phyloP scores from a whole-genome alignment of 306 rosid species.

The Styphnolobium japonicum region DNA sequence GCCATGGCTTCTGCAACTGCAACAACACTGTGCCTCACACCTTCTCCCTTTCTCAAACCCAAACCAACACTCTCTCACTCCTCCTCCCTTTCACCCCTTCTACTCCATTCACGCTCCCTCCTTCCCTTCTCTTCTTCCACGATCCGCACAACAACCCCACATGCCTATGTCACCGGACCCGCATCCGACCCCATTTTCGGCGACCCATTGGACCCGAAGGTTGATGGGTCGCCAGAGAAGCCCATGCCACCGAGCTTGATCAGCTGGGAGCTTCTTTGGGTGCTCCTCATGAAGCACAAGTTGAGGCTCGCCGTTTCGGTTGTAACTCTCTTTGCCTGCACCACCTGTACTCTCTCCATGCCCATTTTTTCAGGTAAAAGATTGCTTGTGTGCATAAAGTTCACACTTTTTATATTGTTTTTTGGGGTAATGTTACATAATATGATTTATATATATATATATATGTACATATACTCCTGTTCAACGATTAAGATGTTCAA shows the following conservation, averaged over 20 bases:
- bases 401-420: not conserved
- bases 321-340: constrained; percentile 64
- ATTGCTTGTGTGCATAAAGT: too few species aligned
- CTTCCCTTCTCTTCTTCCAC: constrained; percentile 27
- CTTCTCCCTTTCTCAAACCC: constrained; percentile 18
- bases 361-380: constrained; percentile 86
- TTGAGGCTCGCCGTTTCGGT: constrained; percentile 47
- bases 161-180: constrained; percentile 76
- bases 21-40: constrained; percentile 27
- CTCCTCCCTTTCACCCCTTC: constrained; percentile 2
- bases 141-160: constrained; percentile 17
- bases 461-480: too few species aligned
- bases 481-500: not conserved
- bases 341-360: constrained; percentile 91
- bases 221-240: constrained; percentile 30
- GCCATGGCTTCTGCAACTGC: constrained; percentile 53
- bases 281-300: constrained; percentile 66
- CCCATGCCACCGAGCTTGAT: constrained; percentile 33
- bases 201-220: constrained; percentile 54
- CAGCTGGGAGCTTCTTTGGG: constrained; percentile 53
- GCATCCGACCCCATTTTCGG: constrained; percentile 63
- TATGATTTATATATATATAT: too few species aligned
- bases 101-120: constrained; percentile 15
- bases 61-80: constrained; percentile 24
- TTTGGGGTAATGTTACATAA: not conserved